These are phyloP conservation scores for Scutellaria galericulata DNA, from an alignment of 257 asterid species.

Conservation along the genomic window DNA sequence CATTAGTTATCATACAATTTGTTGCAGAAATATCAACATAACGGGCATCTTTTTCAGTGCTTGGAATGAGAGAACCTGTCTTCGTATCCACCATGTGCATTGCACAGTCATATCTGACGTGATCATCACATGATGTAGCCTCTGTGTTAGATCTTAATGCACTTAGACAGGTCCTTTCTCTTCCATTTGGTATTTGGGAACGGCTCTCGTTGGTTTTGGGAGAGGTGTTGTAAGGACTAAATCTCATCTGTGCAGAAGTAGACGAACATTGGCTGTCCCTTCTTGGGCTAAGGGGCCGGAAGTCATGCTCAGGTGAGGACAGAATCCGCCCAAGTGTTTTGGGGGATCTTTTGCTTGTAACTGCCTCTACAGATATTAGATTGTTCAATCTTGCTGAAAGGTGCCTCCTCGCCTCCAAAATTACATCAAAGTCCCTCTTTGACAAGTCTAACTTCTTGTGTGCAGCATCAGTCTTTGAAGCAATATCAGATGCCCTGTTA, in stretches of 20 bases:
- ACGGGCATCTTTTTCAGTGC: conserved; percentile 25
- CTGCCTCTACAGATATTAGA: conserved; percentile 33
- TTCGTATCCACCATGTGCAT: conserved; percentile 22
- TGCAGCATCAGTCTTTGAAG: conserved; percentile 27
- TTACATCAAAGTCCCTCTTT: conserved; percentile 51
- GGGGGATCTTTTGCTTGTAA: conserved; percentile 39
- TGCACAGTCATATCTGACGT: background rate
- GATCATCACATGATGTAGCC: conserved; percentile 31
- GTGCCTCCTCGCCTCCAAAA: conserved; percentile 79
- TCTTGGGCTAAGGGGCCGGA: conserved; percentile 51
- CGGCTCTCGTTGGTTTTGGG: conserved; percentile 22
- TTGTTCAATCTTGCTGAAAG: conserved; percentile 62
- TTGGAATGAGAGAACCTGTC: conserved; percentile 20
- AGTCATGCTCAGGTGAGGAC: conserved; percentile 59
- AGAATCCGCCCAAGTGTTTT: conserved; percentile 64
- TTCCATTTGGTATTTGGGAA: conserved; percentile 31
- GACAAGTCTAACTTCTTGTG: conserved; percentile 44
- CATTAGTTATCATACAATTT: conserved; percentile 33
- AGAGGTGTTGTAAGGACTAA: conserved; percentile 34
- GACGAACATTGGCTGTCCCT: conserved; percentile 34
- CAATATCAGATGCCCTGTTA: conserved; percentile 32
- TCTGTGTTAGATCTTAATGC: conserved; percentile 39
- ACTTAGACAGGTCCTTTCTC: conserved; percentile 22
- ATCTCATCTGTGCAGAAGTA: conserved; percentile 43
- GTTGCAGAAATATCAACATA: conserved; percentile 13